These are phyloP conservation scores for Calvatia gigantea DNA, from an alignment of 768 basidiomycete genomes.

Conservation along the genomic window DNA sequence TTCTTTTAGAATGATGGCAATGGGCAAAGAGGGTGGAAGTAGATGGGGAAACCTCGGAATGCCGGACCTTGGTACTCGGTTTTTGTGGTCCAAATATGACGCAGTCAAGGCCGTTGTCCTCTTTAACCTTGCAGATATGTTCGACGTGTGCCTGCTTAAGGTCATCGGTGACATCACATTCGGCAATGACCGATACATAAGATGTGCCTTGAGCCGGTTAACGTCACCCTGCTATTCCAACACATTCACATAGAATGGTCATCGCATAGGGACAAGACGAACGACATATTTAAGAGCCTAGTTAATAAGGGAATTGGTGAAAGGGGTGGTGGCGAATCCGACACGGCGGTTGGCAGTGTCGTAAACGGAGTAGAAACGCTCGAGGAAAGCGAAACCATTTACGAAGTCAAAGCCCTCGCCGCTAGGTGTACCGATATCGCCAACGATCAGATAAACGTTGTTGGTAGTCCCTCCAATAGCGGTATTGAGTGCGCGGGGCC, in stretches of 20 bases:
- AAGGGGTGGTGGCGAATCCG: conserved; percentile 52
- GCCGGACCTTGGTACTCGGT: conserved; percentile 91
- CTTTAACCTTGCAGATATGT: conserved; percentile 88
- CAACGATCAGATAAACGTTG: conserved; percentile 55
- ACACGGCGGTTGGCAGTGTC: conserved; percentile 56
- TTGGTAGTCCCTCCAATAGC: conserved; percentile 48
- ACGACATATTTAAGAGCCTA: conserved; percentile 18
- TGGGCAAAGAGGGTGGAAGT: conserved; percentile 93
- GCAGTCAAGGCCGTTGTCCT: conserved; percentile 78
- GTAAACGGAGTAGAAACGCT: conserved; percentile 64
- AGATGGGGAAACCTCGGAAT: conserved; percentile 96
- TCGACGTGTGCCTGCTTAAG: conserved; percentile 91
- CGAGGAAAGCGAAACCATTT: conserved; percentile 34
- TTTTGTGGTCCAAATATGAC: conserved; percentile 99
- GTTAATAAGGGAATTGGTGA: conserved; percentile 43
- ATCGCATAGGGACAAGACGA: not conserved
- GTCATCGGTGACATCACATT: too few relatives aligned
- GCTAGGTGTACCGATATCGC: conserved; percentile 45
- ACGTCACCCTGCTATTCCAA: too few relatives aligned
- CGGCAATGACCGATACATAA: too few relatives aligned
- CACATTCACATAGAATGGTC: not conserved
- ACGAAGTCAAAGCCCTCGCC: conserved; percentile 66
- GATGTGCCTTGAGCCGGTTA: too few relatives aligned
- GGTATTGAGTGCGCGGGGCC: conserved; percentile 58
- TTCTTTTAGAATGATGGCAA: conserved; percentile 93